A percentile compares a stretch with the other conserved stretches of the same genome.
Evolutionary conservation across 352 stramenopile genomes (phyloP).

Genomic region (Phytopythium sindhum): DNA sequence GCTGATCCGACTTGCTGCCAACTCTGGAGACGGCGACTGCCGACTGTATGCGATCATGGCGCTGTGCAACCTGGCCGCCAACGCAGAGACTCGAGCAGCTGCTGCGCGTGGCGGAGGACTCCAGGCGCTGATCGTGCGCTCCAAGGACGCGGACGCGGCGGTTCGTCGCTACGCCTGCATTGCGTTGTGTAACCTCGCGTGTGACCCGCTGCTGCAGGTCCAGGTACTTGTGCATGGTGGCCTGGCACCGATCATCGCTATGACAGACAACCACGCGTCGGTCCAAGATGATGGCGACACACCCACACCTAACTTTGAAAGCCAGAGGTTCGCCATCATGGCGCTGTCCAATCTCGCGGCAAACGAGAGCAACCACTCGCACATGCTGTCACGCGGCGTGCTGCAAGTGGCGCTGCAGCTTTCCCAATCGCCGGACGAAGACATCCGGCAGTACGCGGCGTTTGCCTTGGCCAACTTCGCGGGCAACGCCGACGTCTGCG

Average conservation of each 20-base stretch:
- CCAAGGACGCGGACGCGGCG: slow-evolving; percentile 87
- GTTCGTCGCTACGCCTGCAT: slow-evolving; percentile 92
- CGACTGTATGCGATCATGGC: slow-evolving; percentile 95
- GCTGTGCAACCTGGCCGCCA: slow-evolving; percentile 94
- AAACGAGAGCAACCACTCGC: slow-evolving; percentile 92
- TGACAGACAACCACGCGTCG: slow-evolving; percentile 46
- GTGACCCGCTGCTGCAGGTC: slow-evolving; percentile 86
- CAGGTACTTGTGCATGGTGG: slow-evolving; percentile 93
- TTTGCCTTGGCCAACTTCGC: slow-evolving; percentile 94
- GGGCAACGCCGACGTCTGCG: slow-evolving; percentile 84
- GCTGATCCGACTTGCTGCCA: slow-evolving; percentile 80
- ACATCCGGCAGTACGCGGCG: slow-evolving; percentile 87
- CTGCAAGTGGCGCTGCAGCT: slow-evolving; percentile 81
- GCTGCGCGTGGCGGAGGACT: slow-evolving; percentile 89
- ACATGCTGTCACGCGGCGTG: slow-evolving; percentile 87
- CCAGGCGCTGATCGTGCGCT: slow-evolving; percentile 86
- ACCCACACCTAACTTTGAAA: slow-evolving; percentile 52
- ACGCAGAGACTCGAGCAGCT: slow-evolving; percentile 86
- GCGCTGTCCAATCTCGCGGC: slow-evolving; percentile 92
- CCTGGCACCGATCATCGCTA: slow-evolving; percentile 80
- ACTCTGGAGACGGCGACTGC: slow-evolving; percentile 87
- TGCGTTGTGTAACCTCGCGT: slow-evolving; percentile 94
- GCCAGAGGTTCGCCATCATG: slow-evolving; percentile 92
- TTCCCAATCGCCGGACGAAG: slow-evolving; percentile 66
- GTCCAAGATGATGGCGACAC: neutral